phyloP scores from a whole-genome alignment of 306 rosid genomes.

The Dryas octopetala region DNA sequence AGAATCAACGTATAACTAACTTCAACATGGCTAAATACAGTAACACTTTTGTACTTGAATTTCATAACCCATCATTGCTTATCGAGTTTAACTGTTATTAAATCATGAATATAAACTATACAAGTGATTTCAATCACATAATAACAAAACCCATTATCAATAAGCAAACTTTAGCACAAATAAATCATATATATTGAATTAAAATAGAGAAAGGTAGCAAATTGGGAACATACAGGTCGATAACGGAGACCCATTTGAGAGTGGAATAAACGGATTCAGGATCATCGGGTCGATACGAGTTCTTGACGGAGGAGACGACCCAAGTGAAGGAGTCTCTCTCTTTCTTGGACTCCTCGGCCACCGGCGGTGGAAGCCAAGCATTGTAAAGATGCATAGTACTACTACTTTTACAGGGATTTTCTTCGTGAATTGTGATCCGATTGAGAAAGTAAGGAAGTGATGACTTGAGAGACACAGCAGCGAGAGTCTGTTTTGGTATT shows the following conservation, averaged over 20 bases:
- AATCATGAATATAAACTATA: background rate
- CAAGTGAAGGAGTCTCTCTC: constrained; percentile 81
- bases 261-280: constrained; percentile 87
- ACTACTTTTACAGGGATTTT: constrained; percentile 13
- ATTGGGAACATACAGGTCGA: constrained; percentile 67
- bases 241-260: constrained; percentile 81
- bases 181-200: background rate
- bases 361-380: constrained; percentile 98
- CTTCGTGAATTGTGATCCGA: background rate
- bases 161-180: constrained; percentile 4
- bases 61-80: background rate
- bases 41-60: background rate
- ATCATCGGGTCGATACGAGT: constrained; percentile 57
- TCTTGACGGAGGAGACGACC: constrained; percentile 51
- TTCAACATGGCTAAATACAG: background rate
- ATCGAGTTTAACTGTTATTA: background rate
- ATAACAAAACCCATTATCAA: background rate
- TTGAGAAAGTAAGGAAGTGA: background rate
- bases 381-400: constrained; percentile 81
- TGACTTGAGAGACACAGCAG: background rate
- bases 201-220: constrained; percentile 4
- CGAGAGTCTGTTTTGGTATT: background rate
- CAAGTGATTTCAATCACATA: constrained; percentile 3
- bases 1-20: background rate
- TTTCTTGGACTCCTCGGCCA: constrained; percentile 58